phyloP scores from a whole-genome alignment of 2,329 filamentous ascomycete genomes.

The Trichoderma simmonsii region DNA sequence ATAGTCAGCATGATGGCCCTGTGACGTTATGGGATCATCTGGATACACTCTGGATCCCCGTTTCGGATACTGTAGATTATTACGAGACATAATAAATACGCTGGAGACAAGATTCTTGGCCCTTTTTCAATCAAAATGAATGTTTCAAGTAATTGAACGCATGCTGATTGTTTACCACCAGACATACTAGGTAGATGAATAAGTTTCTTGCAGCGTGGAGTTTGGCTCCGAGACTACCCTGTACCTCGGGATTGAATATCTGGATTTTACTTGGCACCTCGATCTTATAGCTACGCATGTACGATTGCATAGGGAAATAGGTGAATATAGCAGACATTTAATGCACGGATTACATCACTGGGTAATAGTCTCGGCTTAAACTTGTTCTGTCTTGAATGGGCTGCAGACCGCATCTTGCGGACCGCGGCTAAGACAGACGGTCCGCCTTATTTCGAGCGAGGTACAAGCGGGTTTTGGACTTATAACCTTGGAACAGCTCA shows the following conservation, averaged over 20 bases:
- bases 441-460: neutral
- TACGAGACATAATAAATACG: neutral
- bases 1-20: neutral
- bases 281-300: neutral
- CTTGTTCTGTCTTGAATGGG: neutral
- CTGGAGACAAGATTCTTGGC: neutral
- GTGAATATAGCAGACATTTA: neutral
- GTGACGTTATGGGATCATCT: neutral
- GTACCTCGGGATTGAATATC: neutral
- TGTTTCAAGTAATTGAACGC: neutral
- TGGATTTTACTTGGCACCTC: neutral
- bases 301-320: neutral
- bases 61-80: neutral
- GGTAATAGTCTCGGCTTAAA: neutral
- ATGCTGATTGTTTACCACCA: neutral
- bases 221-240: neutral
- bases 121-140: too few species aligned
- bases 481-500: neutral
- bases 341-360: neutral
- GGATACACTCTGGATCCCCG: neutral
- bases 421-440: conserved; percentile 48
- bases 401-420: neutral
- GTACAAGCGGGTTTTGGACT: neutral
- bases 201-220: neutral
- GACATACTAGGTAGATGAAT: neutral